phyloP scores from a whole-genome alignment of 2,329 filamentous ascomycete genomes.

The Trichophyton schoenleinii region DNA sequence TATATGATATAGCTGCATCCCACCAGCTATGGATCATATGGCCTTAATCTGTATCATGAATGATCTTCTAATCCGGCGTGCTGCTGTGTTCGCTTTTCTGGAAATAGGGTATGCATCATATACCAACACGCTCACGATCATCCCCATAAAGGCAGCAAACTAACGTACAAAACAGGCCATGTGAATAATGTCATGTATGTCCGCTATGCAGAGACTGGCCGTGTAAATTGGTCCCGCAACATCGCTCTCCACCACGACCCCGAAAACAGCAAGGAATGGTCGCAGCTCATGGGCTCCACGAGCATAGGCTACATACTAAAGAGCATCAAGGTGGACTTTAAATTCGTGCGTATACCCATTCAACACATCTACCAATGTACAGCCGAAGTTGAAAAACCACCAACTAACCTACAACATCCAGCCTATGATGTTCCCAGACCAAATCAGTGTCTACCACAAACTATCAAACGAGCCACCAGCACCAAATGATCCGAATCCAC shows the following conservation, averaged over 20 bases:
- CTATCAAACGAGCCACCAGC: slow-evolving; percentile 30
- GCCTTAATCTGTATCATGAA: neutral
- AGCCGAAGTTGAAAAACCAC: neutral
- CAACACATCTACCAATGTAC: neutral
- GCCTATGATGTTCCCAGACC: slow-evolving; percentile 76
- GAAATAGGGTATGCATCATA: neutral
- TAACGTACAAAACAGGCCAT: slow-evolving; percentile 43
- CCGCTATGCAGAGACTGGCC: slow-evolving; percentile 67
- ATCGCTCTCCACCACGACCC: slow-evolving; percentile 53
- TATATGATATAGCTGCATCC: neutral
- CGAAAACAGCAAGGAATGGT: slow-evolving; percentile 51
- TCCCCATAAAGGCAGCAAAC: neutral
- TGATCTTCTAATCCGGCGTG: neutral
- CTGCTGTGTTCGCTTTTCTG: neutral
- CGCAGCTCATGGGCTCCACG: slow-evolving; percentile 52
- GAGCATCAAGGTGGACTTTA: slow-evolving; percentile 72
- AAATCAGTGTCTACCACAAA: slow-evolving; percentile 72
- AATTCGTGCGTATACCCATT: slow-evolving; percentile 54
- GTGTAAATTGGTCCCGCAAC: slow-evolving; percentile 65
- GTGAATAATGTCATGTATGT: slow-evolving; percentile 81
- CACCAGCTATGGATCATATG: neutral
- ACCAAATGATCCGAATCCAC: slow-evolving; percentile 23
- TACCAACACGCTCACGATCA: neutral
- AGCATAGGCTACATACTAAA: slow-evolving; percentile 63
- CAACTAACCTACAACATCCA: slow-evolving; percentile 22